These are phyloP conservation scores for Phoma herbarum DNA, from an alignment of 2,329 filamentous ascomycete genomes.

Conservation along the genomic window DNA sequence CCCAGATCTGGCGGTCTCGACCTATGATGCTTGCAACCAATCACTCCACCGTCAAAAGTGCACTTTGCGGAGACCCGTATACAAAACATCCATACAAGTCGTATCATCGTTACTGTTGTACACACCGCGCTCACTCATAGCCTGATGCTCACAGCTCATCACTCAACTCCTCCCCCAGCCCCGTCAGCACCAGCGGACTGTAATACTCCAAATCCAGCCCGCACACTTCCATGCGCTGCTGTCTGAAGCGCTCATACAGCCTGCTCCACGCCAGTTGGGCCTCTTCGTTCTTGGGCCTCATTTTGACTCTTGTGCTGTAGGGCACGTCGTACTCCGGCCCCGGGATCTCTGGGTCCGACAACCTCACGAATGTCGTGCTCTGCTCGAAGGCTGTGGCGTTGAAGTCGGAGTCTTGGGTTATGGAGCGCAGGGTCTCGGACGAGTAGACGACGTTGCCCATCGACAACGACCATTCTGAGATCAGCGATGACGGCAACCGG, in stretches of 20 bases:
- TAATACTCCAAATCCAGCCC: slow-evolving; percentile 61
- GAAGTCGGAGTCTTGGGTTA: slow-evolving; percentile 48
- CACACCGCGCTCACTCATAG: neutral
- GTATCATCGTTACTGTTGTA: no score
- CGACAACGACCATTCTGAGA: slow-evolving; percentile 51
- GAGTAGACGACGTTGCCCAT: slow-evolving; percentile 52
- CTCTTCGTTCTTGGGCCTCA: slow-evolving; percentile 57
- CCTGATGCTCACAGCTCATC: slow-evolving; percentile 8
- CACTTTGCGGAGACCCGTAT: no score
- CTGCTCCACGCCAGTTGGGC: slow-evolving; percentile 60
- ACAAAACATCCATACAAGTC: neutral
- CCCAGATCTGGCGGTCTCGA: neutral
- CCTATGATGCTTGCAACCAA: neutral
- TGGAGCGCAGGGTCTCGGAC: slow-evolving; percentile 42
- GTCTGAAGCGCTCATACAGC: slow-evolving; percentile 60
- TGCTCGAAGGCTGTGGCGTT: slow-evolving; percentile 56
- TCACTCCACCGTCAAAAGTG: no score
- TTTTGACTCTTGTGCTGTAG: slow-evolving; percentile 51
- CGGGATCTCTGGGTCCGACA: slow-evolving; percentile 58
- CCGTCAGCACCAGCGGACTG: slow-evolving; percentile 34
- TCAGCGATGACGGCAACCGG: slow-evolving; percentile 41
- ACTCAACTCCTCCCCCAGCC: neutral
- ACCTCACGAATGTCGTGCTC: slow-evolving; percentile 56
- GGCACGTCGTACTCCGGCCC: slow-evolving; percentile 62
- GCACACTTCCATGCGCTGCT: slow-evolving; percentile 62